Conservation (phyloP, 345 rosid genomes). For the Acer yangbiense region DNA sequence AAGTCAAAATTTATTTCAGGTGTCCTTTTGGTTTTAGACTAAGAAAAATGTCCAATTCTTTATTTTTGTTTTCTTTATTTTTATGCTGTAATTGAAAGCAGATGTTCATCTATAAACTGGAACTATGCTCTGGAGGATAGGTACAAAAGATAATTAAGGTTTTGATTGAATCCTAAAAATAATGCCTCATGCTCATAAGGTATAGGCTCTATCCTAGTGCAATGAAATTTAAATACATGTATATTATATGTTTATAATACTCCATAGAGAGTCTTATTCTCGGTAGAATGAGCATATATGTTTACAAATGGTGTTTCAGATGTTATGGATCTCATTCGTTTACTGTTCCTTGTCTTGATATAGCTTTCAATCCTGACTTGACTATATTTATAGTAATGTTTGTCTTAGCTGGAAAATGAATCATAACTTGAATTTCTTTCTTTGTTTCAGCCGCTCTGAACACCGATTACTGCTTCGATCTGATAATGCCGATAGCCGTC, state of each 20-base stretch:
- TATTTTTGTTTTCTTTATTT: not conserved
- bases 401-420: not conserved
- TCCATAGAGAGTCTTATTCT: too few species aligned
- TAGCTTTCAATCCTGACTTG: not conserved
- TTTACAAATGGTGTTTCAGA: not conserved
- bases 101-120: not conserved
- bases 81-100: not conserved
- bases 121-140: not conserved
- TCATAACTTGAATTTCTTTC: conserved; percentile 15
- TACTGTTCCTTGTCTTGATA: not conserved
- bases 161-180: not conserved
- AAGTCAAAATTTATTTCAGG: not conserved
- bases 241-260: too few species aligned
- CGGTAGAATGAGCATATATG: not conserved
- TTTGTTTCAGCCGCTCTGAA: conserved; percentile 78
- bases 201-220: not conserved
- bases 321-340: not conserved
- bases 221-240: not conserved
- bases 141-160: not conserved
- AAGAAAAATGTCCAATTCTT: not conserved
- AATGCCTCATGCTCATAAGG: not conserved
- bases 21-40: not conserved
- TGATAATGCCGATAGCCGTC: conserved; percentile 98
- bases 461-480: conserved; percentile 90
- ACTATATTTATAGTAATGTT: not conserved